These are phyloP conservation scores for Stephanodiscus triporus DNA, from an alignment of 108 stramenopile species.

Conservation along the genomic window DNA sequence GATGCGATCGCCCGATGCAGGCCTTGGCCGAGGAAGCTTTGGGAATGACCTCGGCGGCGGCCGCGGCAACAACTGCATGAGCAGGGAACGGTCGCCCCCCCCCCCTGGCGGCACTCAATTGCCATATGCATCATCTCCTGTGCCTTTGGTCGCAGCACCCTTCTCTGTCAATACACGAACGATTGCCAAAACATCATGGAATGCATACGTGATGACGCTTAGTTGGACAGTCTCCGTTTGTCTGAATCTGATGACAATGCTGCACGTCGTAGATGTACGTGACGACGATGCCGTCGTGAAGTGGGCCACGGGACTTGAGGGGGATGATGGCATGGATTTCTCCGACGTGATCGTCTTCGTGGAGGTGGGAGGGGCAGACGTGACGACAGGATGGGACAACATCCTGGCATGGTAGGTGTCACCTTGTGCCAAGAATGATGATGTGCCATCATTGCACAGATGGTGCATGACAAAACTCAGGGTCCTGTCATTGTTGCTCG, in stretches of 20 bases:
- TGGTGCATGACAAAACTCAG: too few species aligned
- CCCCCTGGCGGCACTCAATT: not conserved
- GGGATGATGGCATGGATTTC: too few species aligned
- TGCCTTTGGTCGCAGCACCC: conserved; percentile 4
- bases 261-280: conserved; percentile 7
- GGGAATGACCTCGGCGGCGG: not conserved
- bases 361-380: too few species aligned
- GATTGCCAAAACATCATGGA: conserved; percentile 14
- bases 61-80: not conserved
- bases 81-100: not conserved
- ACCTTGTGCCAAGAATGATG: too few species aligned
- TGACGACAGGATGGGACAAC: too few species aligned
- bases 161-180: conserved; percentile 9
- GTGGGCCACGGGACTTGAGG: conserved; percentile 5
- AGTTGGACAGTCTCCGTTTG: not conserved
- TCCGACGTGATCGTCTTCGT: too few species aligned
- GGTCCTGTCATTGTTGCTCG: too few species aligned
- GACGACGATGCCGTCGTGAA: not conserved
- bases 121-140: conserved; percentile 13
- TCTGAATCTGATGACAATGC: not conserved
- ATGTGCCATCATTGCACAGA: too few species aligned
- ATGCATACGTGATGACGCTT: not conserved
- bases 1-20: too few species aligned
- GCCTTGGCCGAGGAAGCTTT: not conserved
- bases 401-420: too few species aligned